Evolutionary conservation across 768 basidiomycete genomes (phyloP), one percentile per base, ranked within the genome.

Genomic region (Albatrellus ellisii): DNA sequence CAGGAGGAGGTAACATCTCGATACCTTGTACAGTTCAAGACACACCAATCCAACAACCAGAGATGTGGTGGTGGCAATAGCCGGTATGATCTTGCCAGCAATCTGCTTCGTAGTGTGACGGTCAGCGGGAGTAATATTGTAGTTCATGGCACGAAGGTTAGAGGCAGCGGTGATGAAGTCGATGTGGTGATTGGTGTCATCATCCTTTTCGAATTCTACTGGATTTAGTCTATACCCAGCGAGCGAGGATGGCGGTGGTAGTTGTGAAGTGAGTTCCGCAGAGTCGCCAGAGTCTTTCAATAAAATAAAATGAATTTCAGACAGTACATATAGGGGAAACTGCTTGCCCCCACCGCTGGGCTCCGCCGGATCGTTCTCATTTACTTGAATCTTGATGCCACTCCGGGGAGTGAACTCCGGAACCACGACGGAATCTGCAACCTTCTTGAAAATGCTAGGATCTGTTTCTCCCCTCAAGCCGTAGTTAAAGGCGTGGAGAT

Each of bases 121-220:
- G 61, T 92, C 88, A 11, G 92, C 89, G 15, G 72, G 64, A 37
- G 73, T 70, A 55, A 99, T 98, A 45, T 67, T 80, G 63, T 99
- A 99, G 64, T 98, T 98, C 65, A 77, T 73, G 5, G 95, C 95
- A 26, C 95, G 86, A 41, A 97, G 70, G 66, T 99, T 98, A 38
- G 90, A 95, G 6, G 94, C 87, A 6, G 95, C 86, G 26, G 92
- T 97, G 62, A 99, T 94, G 64, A 98, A 97, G 63, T 94, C 95
- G 57, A 99, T 97, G 62, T 99, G 95, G 63, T 86, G 77, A 63
- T 99, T 99, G 39, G 83, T 75, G 57, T 99, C 95, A 53, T 98
- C 94, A 55, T 99, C 95, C 65, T 99, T 99, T 69, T 99, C 95
- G 51, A 99, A 99, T 54, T 95, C 91, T 38, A 92, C 94, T 2